Evolutionary conservation across 305 asterid species (phyloP), one percentile per base, ranked within the genome.

Genomic region (Petunia hybrid): DNA sequence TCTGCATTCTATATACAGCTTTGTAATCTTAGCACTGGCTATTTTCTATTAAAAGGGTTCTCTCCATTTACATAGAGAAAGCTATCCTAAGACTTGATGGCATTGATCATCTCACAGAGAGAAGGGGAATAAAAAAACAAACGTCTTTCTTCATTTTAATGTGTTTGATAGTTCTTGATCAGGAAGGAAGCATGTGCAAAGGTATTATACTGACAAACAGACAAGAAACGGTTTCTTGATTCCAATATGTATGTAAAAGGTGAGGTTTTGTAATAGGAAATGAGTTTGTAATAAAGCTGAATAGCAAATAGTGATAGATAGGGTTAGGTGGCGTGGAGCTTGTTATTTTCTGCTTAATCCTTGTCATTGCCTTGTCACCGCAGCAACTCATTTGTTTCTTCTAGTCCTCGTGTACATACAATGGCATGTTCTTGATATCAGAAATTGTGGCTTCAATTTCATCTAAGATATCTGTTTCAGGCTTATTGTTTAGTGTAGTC

Each of bases 361-460:
- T 53, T 36, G 14, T 74, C 79, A 74, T 53, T 74, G 38, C 79
- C 64, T 74, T 74, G 78, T 73, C 62, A 73, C 4, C 10, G 13
- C 6, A 38, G 55, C 64, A 36, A 53, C 42, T 74, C 38, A 74
- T 53, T 13, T 12, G 12, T 73, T 35, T 73, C 63, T 36, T 48
- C 42, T 51, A 51, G 48, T 73, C 31, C 35, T 36, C 6, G 36
- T 73, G 14, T 53, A 73, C 38, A 51, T 64, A 38, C 16, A 7
- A 0, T 36, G 38, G 53, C 31, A 13, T 73, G 6, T 48, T 73
- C 78, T 73, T 71, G 8, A 35, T 53, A 73, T 35, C 13, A 31
- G 4, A 73, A 73, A 53, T 36, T 36, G 48, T 53, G 14, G 8
- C 78, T 74, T 13, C 64, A 53, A n/a, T 13, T 36, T 36, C 63